Percentiles rank a stretch among this genome's conserved stretches.
Evolutionary conservation across 2,329 filamentous ascomycete species (phyloP).

Genomic region (Paraphoma sp.): DNA sequence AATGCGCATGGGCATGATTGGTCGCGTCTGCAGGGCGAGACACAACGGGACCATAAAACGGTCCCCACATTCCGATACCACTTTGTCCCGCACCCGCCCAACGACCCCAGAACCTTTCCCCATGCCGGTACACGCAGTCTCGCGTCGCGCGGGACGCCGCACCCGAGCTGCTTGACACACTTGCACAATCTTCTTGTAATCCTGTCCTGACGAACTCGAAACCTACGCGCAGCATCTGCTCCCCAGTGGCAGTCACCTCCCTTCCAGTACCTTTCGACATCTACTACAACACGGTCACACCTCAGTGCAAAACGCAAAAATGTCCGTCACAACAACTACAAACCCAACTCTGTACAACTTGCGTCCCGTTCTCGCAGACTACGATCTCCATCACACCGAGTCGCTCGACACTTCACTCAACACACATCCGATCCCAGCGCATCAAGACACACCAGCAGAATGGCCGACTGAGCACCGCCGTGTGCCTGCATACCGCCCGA

Average conservation of each 20-base stretch:
- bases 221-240: too few species aligned
- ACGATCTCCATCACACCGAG: conserved; percentile 55
- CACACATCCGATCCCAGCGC: conserved; percentile 29
- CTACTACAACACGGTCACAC: conserved; percentile 13
- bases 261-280: not conserved
- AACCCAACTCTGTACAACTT: conserved; percentile 49
- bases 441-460: conserved; percentile 37
- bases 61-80: not conserved
- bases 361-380: conserved; percentile 51
- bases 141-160: not conserved
- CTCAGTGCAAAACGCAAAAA: conserved; percentile 19
- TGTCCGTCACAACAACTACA: conserved; percentile 55
- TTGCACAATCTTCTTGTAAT: too few species aligned
- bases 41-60: not conserved
- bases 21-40: not conserved
- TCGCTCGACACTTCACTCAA: conserved; percentile 33
- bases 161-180: not conserved
- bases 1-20: not conserved
- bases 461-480: conserved; percentile 59
- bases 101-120: not conserved
- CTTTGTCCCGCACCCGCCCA: not conserved
- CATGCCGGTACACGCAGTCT: not conserved
- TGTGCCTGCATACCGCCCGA: conserved; percentile 56
- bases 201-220: too few species aligned
- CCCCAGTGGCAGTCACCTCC: too few species aligned